Evolutionary conservation across 2,329 filamentous ascomycete genomes (phyloP).

Genomic region (Stemphylium beticola): DNA sequence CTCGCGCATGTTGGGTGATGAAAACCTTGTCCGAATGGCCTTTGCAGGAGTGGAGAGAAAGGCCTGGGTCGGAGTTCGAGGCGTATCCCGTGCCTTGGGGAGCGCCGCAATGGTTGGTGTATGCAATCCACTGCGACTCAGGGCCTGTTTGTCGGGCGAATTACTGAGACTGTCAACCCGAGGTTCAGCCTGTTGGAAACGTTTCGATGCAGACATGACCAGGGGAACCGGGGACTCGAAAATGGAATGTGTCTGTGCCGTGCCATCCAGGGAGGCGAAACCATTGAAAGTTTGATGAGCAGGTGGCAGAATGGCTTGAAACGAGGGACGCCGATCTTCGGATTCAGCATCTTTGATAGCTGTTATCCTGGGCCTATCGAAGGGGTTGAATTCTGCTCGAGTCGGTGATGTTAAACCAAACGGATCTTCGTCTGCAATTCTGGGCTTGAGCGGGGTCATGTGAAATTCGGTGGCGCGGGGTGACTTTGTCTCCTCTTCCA

Average conservation of each 20-base stretch:
- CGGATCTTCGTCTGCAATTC: slow-evolving; percentile 42
- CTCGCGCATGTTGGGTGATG: slow-evolving; percentile 48
- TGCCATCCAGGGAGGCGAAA: slow-evolving; percentile 45
- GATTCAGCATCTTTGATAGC: slow-evolving; percentile 23
- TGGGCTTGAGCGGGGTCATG: slow-evolving; percentile 46
- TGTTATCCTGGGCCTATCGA: slow-evolving; percentile 27
- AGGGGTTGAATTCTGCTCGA: slow-evolving; percentile 50
- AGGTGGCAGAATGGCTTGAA: slow-evolving; percentile 46
- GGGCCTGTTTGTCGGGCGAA: slow-evolving; percentile 21
- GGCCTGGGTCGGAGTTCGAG: slow-evolving; percentile 19
- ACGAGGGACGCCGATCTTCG: slow-evolving; percentile 42
- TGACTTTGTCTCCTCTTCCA: slow-evolving; percentile 47
- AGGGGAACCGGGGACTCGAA: slow-evolving; percentile 20
- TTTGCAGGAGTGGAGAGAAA: slow-evolving; percentile 42
- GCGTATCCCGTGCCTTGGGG: slow-evolving; percentile 25
- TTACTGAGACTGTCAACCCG: slow-evolving; percentile 37
- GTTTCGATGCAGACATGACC: slow-evolving; percentile 17
- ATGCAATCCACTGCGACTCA: slow-evolving; percentile 17
- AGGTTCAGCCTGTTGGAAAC: slow-evolving; percentile 10
- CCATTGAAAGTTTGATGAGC: slow-evolving; percentile 43
- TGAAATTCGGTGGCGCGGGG: slow-evolving; percentile 46
- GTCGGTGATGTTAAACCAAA: slow-evolving; percentile 50
- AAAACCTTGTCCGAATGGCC: slow-evolving; percentile 46
- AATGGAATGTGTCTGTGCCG: slow-evolving; percentile 35
- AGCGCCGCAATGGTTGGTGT: slow-evolving; percentile 8